phyloP scores from a whole-genome alignment of 163 green algal genomes.

The Scenedesmus sp. region DNA sequence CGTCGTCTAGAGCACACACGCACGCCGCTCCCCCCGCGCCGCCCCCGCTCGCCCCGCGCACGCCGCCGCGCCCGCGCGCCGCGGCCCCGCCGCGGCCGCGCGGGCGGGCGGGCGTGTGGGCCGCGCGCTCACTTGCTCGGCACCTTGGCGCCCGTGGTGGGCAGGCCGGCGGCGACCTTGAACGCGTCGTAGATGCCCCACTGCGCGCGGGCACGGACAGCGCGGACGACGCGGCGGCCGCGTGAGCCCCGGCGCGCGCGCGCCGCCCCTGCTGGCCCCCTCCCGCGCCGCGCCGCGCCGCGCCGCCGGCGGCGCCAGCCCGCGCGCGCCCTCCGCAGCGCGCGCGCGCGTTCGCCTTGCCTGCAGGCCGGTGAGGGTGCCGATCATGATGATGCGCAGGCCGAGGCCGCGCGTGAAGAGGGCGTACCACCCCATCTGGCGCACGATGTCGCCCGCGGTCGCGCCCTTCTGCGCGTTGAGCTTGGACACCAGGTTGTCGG shows the following conservation, averaged over 20 bases:
- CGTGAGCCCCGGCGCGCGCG: not conserved
- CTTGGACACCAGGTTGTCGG: slow-evolving; percentile 99
- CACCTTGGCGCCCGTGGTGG: slow-evolving; percentile 42
- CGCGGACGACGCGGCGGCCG: slow-evolving; percentile 87
- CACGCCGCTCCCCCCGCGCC: too few species aligned
- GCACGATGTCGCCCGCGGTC: slow-evolving; percentile 79
- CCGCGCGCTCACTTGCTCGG: slow-evolving; percentile 30
- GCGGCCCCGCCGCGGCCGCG: not conserved
- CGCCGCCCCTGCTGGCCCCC: too few species aligned
- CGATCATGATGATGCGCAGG: slow-evolving; percentile 96
- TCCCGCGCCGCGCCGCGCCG: not conserved
- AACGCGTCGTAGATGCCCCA: slow-evolving; percentile 94
- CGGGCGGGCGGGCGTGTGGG: not conserved
- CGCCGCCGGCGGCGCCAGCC: too few species aligned
- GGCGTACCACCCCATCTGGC: slow-evolving; percentile 79
- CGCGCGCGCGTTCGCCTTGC: too few species aligned
- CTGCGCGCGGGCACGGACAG: slow-evolving; percentile 88
- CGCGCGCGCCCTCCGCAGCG: too few species aligned
- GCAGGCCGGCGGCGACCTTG: slow-evolving; percentile 70
- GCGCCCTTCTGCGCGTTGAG: slow-evolving; percentile 89
- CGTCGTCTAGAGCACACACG: too few species aligned
- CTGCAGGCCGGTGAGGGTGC: slow-evolving; percentile 92
- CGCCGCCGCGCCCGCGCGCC: not conserved
- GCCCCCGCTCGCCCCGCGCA: too few species aligned
- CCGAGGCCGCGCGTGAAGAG: slow-evolving; percentile 89